A percentile compares a stretch with the other conserved stretches of the same genome.
These are phyloP conservation scores for Penicillium sp. DNA, from an alignment of 2,329 filamentous ascomycete species.

Conservation along the genomic window DNA sequence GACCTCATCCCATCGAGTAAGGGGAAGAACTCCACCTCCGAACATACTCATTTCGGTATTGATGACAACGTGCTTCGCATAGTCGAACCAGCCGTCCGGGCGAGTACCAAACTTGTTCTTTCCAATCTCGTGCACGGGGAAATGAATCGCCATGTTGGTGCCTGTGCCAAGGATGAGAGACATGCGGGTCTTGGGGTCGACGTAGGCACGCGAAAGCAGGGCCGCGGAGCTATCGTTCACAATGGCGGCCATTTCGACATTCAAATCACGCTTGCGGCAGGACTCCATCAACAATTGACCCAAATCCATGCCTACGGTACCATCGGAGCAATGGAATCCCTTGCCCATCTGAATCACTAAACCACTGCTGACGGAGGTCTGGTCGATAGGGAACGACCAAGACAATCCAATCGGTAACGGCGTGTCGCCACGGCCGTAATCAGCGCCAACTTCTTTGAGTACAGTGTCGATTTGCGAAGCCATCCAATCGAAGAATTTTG, in stretches of 20 bases:
- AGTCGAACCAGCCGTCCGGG: slow-evolving; percentile 58
- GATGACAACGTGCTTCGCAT: slow-evolving; percentile 64
- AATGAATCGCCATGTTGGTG: slow-evolving; percentile 66
- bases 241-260: slow-evolving; percentile 65
- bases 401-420: slow-evolving; percentile 63
- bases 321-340: slow-evolving; percentile 64
- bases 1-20: slow-evolving; percentile 65
- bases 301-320: slow-evolving; percentile 63
- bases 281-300: slow-evolving; percentile 63
- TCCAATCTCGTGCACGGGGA: slow-evolving; percentile 60
- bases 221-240: slow-evolving; percentile 68
- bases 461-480: slow-evolving; percentile 62
- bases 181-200: slow-evolving; percentile 63
- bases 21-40: slow-evolving; percentile 59
- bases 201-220: slow-evolving; percentile 65
- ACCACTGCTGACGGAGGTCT: slow-evolving; percentile 63
- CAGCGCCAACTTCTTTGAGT: slow-evolving; percentile 48
- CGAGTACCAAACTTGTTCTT: slow-evolving; percentile 60
- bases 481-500: slow-evolving; percentile 70
- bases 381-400: slow-evolving; percentile 70
- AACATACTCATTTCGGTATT: slow-evolving; percentile 72
- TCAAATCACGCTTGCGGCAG: slow-evolving; percentile 58
- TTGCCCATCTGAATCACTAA: slow-evolving; percentile 67
- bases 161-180: slow-evolving; percentile 68
- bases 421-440: slow-evolving; percentile 41